These are phyloP conservation scores for Furcasterigmium sp. DNA, from an alignment of 2,329 filamentous ascomycete genomes.

Conservation along the genomic window DNA sequence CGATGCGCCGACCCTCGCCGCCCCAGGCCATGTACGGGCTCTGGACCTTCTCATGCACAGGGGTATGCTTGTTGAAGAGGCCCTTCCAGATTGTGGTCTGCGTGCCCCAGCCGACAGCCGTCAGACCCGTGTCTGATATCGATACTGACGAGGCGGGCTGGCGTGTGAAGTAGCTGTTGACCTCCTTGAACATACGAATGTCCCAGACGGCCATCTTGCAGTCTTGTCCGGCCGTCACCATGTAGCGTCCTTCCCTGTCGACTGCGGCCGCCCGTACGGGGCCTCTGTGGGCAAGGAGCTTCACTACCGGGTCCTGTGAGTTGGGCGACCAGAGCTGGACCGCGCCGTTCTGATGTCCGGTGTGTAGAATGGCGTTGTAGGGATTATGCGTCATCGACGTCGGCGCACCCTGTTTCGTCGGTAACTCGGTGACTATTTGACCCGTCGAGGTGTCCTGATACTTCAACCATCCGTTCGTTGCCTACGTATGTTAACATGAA, in stretches of 20 bases:
- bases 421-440: constrained; percentile 77
- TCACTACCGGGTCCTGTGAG: constrained; percentile 78
- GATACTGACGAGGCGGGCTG: constrained; percentile 77
- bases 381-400: constrained; percentile 84
- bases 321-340: constrained; percentile 97
- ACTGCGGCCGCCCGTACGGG: constrained; percentile 82
- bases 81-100: constrained; percentile 87
- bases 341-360: constrained; percentile 91
- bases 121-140: constrained; percentile 84
- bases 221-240: constrained; percentile 91
- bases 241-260: constrained; percentile 87
- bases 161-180: constrained; percentile 81
- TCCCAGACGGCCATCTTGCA: constrained; percentile 94
- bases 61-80: constrained; percentile 68
- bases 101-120: constrained; percentile 88
- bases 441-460: constrained; percentile 96
- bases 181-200: constrained; percentile 86
- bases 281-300: constrained; percentile 82
- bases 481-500: constrained; percentile 35
- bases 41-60: constrained; percentile 73
- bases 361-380: constrained; percentile 85
- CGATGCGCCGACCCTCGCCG: constrained; percentile 74
- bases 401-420: constrained; percentile 78
- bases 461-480: constrained; percentile 77
- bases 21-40: constrained; percentile 93